Evolutionary conservation across 768 basidiomycete genomes (phyloP), one percentile per base, ranked within the genome.

Genomic region (Pholiota microspora): DNA sequence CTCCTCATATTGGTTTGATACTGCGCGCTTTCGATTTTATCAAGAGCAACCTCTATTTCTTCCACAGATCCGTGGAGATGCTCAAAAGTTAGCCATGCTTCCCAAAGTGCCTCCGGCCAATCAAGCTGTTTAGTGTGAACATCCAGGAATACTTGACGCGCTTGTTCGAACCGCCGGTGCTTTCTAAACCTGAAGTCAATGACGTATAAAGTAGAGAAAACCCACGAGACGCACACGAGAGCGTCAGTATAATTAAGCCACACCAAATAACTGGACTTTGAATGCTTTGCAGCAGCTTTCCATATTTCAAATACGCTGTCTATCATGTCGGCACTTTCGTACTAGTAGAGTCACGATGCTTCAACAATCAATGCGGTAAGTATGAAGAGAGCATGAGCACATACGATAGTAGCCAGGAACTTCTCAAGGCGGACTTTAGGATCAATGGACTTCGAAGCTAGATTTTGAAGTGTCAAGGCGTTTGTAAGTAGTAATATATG

Each of bases 91-190:
- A 86, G 64, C 90, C 92, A 96, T 0, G 90, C 87, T 52, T 94
- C 92, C 86, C 92, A 96, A 7, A 98, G 74, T 8, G 87, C 89
- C 69, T 99, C 96, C 0, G 97, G 94, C 88, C 94, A 98, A 69
- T 99, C 96, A 34, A 98, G 62, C 47, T 86, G 82, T 66, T 88
- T 89, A 40, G 76, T 73, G 25, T 84, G 80, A 3, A 89, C 75
- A 55, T 86, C 83, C 36, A 73, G 69, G 67, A 92, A 96, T 6
- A 83, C 72, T 21, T 78, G 73, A 35, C 93, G 83, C 2, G 88
- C 89, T 44, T 80, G 72, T 13, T 83, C 78, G 49, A 83, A 72
- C 59, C 73, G 74, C 54, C 78, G 75, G 31, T 78, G 70, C 65
- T 81, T 81, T 60, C 84, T 85, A 15, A 6, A 32, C 47, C 23